Base-by-base conservation (phyloP, 225 moss, liverwort and hornwort species). In the Pseudisothecium myosuroides region DNA sequence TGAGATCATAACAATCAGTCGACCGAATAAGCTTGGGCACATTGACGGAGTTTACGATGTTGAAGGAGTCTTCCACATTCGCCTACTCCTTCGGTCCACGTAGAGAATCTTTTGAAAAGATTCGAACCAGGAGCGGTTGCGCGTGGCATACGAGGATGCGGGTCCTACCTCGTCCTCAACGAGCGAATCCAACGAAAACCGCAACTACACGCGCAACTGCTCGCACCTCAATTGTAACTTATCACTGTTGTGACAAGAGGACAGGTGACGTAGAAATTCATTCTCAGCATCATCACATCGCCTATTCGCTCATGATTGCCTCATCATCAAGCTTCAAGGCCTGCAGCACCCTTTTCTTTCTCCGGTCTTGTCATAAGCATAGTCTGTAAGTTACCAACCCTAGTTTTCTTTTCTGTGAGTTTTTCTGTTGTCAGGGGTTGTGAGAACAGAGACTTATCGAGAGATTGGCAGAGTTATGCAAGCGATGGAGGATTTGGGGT, bases 401-500 rank as follows among this genome's bases (percentile, higher is more conserved):
- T 60, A 80, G 31, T 43, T 80, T 80, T 60, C 31, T 60, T 39
- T 80, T 64, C 37, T 54, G 26, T 32, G 45, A 54, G 50, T 55
- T 43, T 71, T 36, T 21, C 9, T 29, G 34, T 66, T 36, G 58
- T 39, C 45, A 65, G 74, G 65, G 74, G 75, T 41, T 58, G 81
- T 26, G 69, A 52, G 64, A 56, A 41, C 34, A 65, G 67, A 59
- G 58, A 66, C 59, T 16, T 26, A 58, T 84, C 84, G 58, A n/a
- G 76, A 84, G 79, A 29, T 59, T 67, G 21, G 76, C 34, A 16
- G 55, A 37, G n/a, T 84, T 71, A 52, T 86, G 85, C 83, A 77
- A 72, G 88, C 68, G 85, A 94, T 92, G 93, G 93, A 87, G 80
- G 72, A 84, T 71, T 86, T 87, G 61, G 76, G 76, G 32, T 47